Evolutionary conservation across 495 filamentous ascomycete species (phyloP), one percentile per base, ranked within the genome.

Genomic region (Penicillium bialowiezense): DNA sequence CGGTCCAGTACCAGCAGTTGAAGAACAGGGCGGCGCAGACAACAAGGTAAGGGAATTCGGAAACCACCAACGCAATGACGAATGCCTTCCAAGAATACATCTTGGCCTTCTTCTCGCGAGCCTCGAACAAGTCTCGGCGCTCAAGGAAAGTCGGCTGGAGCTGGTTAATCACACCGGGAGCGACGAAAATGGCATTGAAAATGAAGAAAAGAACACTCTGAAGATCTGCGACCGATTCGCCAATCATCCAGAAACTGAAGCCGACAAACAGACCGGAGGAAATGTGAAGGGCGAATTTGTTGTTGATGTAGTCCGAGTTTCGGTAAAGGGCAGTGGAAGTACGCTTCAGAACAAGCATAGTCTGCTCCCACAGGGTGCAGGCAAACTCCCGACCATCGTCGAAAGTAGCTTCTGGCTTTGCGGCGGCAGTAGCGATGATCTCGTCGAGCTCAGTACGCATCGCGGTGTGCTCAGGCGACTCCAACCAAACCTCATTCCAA

Each of bases 401-500:
- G 13, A 63, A 46, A 5, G 63, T 60, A 2, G 54, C 61, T 7
- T 63, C 57, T 3, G 62, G 64, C 36, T 61, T 65, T 3, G 58
- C 46, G 2, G 68, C 62, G 8, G 70, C 59, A 13, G 73, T 72
- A 9, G 57, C 41, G 47, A 77, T 79, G 40, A 86, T 74, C 12
- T 48, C 56, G 37, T 82, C 72, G 17, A 87, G 79, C 50, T 87
- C 80, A n/a, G 72, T 55, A 8, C 69, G 48, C 10, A 78, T 63
- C 3, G 55, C 44, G 18, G 60, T 54, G 19, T 70, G 62, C 33
- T 84, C 74, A 3, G 76, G 58, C 5, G 81, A 84, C 21, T 79
- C 76, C 14, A 72, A 63, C 85, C 85, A 88, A 53, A 84, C 73
- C 28, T 83, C 68, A 57, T 77, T 73, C 85, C 85, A 87, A 54